phyloP scores from a whole-genome alignment of 192 early-diverging fungal species.

The Coemansia sp. region DNA sequence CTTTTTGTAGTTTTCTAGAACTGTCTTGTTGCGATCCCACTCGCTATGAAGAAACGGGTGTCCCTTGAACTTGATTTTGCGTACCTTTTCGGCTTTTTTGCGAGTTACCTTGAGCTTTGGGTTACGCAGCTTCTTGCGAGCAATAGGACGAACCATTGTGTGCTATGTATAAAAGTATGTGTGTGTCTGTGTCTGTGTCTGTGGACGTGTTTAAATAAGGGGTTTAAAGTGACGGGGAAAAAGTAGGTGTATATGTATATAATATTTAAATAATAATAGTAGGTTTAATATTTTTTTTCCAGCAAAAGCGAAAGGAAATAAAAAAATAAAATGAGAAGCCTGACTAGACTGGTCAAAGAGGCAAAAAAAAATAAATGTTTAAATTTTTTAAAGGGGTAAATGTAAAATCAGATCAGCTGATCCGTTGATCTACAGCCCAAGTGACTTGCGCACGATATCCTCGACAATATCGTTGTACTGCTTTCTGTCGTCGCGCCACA shows the following conservation, averaged over 20 bases:
- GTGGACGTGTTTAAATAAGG: no score
- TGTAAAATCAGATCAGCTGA: neutral
- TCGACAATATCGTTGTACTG: conserved; percentile 79
- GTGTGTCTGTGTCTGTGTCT: neutral
- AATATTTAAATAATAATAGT: neutral
- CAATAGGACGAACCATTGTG: conserved; percentile 64
- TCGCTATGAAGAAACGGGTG: conserved; percentile 61
- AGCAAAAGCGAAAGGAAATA: neutral
- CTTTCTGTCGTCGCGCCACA: conserved; percentile 84
- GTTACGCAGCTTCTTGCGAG: conserved; percentile 64
- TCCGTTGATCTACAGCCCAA: conserved; percentile 60
- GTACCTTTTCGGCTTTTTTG: conserved; percentile 61
- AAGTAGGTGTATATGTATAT: no score
- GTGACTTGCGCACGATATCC: conserved; percentile 69
- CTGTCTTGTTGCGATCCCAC: conserved; percentile 67
- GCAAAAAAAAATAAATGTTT: conserved; percentile 9
- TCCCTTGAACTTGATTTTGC: conserved; percentile 58
- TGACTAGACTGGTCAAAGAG: neutral
- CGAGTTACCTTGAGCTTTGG: conserved; percentile 61
- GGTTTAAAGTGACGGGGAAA: no score
- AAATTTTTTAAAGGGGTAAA: neutral
- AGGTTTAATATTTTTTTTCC: neutral
- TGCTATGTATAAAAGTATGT: conserved; percentile 11
- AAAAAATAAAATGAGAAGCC: conserved; percentile 3
- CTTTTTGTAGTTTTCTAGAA: conserved; percentile 71